Evolutionary conservation across 2,329 filamentous ascomycete species (phyloP).

Genomic region (Dothiorella sarmentorum): DNA sequence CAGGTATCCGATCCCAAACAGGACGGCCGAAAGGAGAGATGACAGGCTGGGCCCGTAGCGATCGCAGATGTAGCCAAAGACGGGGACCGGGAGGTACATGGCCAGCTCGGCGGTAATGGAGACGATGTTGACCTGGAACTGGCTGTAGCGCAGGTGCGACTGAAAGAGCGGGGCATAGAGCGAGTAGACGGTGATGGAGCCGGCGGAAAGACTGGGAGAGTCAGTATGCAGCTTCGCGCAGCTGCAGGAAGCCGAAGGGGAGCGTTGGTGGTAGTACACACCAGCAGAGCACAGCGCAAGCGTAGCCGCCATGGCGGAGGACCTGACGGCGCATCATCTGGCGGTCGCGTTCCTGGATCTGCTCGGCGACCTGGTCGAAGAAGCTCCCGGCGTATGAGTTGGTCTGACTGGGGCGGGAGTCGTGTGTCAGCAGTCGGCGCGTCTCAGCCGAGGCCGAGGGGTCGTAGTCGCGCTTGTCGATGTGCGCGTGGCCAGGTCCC

Average conservation of each 20-base stretch:
- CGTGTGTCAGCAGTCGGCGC: constrained; percentile 35
- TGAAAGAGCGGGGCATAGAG: constrained; percentile 92
- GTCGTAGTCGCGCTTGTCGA: constrained; percentile 54
- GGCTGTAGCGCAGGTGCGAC: constrained; percentile 78
- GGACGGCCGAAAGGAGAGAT: constrained; percentile 64
- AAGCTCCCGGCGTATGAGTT: constrained; percentile 52
- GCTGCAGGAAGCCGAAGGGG: neutral
- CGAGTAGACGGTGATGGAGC: constrained; percentile 89
- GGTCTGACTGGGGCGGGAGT: constrained; percentile 38
- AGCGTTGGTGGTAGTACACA: neutral
- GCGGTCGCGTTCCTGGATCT: constrained; percentile 57
- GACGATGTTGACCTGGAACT: constrained; percentile 87
- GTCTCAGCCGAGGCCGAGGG: constrained; percentile 23
- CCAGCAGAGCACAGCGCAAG: constrained; percentile 59
- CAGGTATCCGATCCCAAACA: constrained; percentile 80
- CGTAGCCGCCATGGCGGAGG: constrained; percentile 55
- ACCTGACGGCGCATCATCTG: constrained; percentile 52
- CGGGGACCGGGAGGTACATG: constrained; percentile 86
- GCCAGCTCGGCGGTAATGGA: constrained; percentile 83
- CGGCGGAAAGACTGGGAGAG: constrained; percentile 63
- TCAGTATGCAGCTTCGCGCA: neutral
- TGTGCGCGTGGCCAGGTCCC: constrained; percentile 30
- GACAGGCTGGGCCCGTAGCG: constrained; percentile 76
- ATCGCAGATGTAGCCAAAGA: constrained; percentile 90
- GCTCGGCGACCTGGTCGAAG: constrained; percentile 59